Evolutionary conservation across 2,329 filamentous ascomycete genomes (phyloP).

Genomic region (Alternaria brassicae): DNA sequence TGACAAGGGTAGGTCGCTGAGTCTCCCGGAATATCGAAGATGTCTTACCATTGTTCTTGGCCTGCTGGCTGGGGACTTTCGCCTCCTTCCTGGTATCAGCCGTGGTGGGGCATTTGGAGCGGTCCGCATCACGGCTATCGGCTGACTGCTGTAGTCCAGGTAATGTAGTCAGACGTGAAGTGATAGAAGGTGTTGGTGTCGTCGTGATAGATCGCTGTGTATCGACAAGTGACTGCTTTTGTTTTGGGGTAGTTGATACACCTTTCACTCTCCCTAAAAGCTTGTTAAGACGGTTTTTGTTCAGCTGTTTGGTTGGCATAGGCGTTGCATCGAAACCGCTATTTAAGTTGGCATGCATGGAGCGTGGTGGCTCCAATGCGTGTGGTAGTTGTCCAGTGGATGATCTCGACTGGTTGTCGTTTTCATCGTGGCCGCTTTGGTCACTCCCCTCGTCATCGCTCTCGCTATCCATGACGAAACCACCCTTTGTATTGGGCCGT

Average conservation of each 20-base stretch:
- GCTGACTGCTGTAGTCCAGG: neutral
- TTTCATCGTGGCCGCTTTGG: neutral
- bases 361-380: neutral
- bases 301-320: slow-evolving; percentile 4
- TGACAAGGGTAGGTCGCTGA: neutral
- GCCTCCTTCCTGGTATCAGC: neutral
- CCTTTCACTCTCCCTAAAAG: slow-evolving; percentile 6
- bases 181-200: neutral
- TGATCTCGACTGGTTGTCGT: neutral
- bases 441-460: slow-evolving; percentile 5
- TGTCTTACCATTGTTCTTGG: neutral
- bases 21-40: neutral
- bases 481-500: slow-evolving; percentile 13
- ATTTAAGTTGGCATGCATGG: neutral
- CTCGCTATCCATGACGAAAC: slow-evolving; percentile 19
- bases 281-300: slow-evolving; percentile 8
- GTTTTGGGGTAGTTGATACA: neutral
- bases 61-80: neutral
- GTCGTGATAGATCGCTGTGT: neutral
- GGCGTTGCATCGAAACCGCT: neutral
- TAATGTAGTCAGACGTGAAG: neutral
- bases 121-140: neutral
- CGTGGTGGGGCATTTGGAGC: neutral
- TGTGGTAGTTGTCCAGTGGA: no score
- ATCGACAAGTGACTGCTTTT: neutral